These are phyloP conservation scores for Thraustochytrium sp. DNA, from an alignment of 352 stramenopile species.

Conservation along the genomic window DNA sequence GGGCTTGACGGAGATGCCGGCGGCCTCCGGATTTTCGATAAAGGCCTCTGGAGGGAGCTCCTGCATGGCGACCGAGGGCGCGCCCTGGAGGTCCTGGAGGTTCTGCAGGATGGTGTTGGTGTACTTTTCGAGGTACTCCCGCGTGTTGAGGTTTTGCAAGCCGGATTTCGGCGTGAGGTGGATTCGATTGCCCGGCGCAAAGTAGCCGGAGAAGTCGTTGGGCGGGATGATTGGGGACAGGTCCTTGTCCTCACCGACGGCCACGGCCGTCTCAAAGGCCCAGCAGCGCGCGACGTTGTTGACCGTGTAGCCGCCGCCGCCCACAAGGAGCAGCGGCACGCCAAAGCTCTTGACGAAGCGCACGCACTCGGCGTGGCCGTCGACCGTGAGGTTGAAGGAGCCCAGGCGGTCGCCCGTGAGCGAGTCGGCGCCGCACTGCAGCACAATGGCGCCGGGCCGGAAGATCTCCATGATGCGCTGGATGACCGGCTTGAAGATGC, in stretches of 20 bases:
- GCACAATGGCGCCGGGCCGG: constrained; percentile 79
- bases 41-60: constrained; percentile 26
- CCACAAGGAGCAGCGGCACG: constrained; percentile 68
- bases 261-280: constrained; percentile 92
- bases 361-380: constrained; percentile 64
- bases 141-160: constrained; percentile 72
- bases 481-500: constrained; percentile 92
- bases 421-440: constrained; percentile 95
- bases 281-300: constrained; percentile 86
- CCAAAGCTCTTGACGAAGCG: constrained; percentile 76
- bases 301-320: constrained; percentile 70
- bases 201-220: constrained; percentile 99
- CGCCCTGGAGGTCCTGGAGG: constrained; percentile 25
- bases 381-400: constrained; percentile 94
- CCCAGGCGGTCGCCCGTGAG: constrained; percentile 91
- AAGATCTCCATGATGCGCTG: constrained; percentile 63
- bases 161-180: constrained; percentile 81
- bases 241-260: constrained; percentile 60
- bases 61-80: constrained; percentile 48
- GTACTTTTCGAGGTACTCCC: constrained; percentile 48
- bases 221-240: constrained; percentile 89
- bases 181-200: constrained; percentile 91
- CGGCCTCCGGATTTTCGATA: neutral
- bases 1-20: neutral
- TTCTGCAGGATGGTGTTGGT: constrained; percentile 46